These are phyloP conservation scores for Boletus reticuloceps DNA, from an alignment of 768 basidiomycete genomes.

Conservation along the genomic window DNA sequence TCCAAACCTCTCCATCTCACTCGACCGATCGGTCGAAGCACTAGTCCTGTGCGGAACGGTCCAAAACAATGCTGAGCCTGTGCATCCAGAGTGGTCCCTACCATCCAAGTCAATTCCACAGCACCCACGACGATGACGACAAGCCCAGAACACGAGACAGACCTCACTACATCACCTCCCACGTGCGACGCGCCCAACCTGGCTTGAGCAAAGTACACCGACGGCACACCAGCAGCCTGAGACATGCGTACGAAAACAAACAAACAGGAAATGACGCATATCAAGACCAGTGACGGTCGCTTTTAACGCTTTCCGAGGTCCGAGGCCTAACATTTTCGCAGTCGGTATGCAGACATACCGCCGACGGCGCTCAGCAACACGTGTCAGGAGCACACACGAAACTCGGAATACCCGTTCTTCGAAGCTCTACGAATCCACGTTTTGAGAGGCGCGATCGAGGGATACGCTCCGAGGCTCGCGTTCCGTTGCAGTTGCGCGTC, in stretches of 20 bases:
- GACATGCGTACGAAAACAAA: conserved; percentile 2
- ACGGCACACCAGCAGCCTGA: neutral
- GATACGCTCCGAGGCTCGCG: too few species aligned
- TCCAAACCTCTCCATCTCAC: conserved; percentile 4
- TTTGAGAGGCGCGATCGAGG: conserved; percentile 1
- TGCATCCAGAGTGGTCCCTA: conserved; percentile 4
- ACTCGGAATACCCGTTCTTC: conserved; percentile 8
- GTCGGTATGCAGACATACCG: neutral
- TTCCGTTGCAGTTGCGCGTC: too few species aligned
- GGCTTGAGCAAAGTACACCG: neutral
- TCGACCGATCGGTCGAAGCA: neutral
- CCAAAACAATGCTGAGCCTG: conserved; percentile 1
- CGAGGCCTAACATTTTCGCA: too few species aligned
- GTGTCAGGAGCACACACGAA: conserved; percentile 4
- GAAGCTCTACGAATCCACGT: neutral
- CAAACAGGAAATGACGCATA: neutral
- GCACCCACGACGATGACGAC: neutral
- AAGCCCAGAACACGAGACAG: neutral
- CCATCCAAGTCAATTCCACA: neutral
- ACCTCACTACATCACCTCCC: conserved; percentile 2
- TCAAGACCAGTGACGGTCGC: neutral
- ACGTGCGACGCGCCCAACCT: neutral
- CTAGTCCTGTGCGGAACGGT: neutral
- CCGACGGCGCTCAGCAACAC: conserved; percentile 1
- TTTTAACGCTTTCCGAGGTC: conserved; percentile 6